A percentile compares a stretch with the other conserved stretches of the same genome.
Evolutionary conservation across 306 rosid genomes (phyloP).

Genomic region (Macrotyloma uniflorum): DNA sequence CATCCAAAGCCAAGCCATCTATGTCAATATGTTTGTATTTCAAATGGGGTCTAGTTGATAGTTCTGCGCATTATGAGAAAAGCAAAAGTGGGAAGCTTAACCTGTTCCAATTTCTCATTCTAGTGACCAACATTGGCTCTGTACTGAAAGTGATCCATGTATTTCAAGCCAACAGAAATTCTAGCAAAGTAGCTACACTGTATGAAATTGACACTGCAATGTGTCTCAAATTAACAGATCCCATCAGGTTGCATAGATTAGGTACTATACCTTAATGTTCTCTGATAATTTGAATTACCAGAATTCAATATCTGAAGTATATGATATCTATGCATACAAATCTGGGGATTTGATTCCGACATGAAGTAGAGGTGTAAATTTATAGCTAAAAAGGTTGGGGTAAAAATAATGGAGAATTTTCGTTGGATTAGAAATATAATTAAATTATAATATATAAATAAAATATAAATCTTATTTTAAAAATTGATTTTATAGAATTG

Average conservation of each 20-base stretch:
- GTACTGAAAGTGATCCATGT: constrained; percentile 19
- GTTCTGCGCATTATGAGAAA: constrained; percentile 25
- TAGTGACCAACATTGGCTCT: neutral
- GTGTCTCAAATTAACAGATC: neutral
- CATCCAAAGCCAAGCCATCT: neutral
- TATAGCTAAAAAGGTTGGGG: neutral
- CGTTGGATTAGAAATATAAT: too few relatives aligned
- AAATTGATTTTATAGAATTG: too few relatives aligned
- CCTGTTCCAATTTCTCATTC: constrained; percentile 15
- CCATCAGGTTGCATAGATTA: neutral
- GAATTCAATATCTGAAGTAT: neutral
- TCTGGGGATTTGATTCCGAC: neutral
- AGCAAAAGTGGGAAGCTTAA: neutral
- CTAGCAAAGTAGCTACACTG: neutral
- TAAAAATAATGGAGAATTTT: too few relatives aligned
- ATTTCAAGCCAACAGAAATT: constrained; percentile 19
- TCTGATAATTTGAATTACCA: neutral
- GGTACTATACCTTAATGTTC: neutral
- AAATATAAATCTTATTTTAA: too few relatives aligned
- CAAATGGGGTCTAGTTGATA: neutral
- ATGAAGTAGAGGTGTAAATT: neutral
- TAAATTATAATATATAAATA: too few relatives aligned
- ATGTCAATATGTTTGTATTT: neutral
- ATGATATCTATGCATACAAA: neutral
- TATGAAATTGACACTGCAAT: constrained; percentile 22